Percentiles rank a stretch among this genome's conserved stretches.
Conservation (phyloP, 2,329 filamentous ascomycete species). For the Colletotrichum euphorbiae region DNA sequence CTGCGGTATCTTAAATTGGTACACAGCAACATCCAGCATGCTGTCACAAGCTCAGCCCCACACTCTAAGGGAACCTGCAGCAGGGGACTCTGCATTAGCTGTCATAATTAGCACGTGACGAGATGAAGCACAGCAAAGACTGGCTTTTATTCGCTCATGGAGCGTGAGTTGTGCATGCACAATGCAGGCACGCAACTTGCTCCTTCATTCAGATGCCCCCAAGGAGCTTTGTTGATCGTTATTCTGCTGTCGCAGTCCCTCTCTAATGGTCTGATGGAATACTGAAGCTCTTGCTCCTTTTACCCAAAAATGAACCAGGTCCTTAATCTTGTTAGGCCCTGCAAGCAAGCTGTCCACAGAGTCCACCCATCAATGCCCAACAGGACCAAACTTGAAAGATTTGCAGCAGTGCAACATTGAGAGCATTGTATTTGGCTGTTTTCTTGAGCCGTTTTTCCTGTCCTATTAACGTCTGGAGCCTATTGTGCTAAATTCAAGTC, state of each 20-base stretch:
- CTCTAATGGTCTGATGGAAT: not conserved
- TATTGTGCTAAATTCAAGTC: not conserved
- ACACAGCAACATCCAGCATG: slow-evolving; percentile 23
- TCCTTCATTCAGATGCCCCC: no score
- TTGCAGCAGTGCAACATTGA: not conserved
- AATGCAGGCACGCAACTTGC: not conserved
- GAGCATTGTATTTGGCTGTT: not conserved
- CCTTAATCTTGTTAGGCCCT: not conserved
- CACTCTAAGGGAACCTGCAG: no score
- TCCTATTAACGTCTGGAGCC: not conserved
- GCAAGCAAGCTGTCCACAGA: not conserved
- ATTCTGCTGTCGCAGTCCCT: not conserved
- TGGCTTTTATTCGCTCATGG: no score
- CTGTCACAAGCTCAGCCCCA: slow-evolving; percentile 33
- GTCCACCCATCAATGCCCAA: no score
- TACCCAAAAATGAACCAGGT: not conserved
- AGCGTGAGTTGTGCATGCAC: no score
- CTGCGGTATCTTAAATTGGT: slow-evolving; percentile 30
- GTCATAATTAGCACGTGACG: no score
- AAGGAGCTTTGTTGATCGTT: not conserved
- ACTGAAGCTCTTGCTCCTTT: not conserved
- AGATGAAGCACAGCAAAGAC: no score
- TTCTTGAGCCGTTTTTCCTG: not conserved
- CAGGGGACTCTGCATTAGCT: no score
- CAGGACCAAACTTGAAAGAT: no score